A percentile compares a stretch with the other conserved stretches of the same genome.
These are phyloP conservation scores for Hypoxylon rubiginosum DNA, from an alignment of 2,329 filamentous ascomycete genomes.

Conservation along the genomic window DNA sequence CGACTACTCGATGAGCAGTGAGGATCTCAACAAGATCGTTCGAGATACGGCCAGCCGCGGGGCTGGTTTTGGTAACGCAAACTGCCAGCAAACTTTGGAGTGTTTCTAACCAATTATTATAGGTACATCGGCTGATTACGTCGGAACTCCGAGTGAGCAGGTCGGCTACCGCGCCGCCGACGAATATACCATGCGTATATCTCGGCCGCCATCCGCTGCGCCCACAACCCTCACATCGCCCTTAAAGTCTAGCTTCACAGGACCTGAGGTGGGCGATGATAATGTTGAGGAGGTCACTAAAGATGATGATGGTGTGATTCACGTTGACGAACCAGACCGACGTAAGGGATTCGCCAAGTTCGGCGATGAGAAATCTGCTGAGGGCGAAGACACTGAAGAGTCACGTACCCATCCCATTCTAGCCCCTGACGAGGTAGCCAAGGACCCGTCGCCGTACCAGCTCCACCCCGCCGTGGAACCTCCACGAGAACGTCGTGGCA, in stretches of 20 bases:
- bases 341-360: constrained; percentile 61
- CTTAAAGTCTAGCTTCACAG: constrained; percentile 45
- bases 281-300: constrained; percentile 53
- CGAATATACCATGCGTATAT: constrained; percentile 82
- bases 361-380: constrained; percentile 61
- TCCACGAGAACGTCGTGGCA: constrained; percentile 72
- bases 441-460: constrained; percentile 76
- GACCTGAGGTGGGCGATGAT: constrained; percentile 42
- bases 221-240: constrained; percentile 54
- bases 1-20: constrained; percentile 89
- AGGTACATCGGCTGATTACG: constrained; percentile 74
- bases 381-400: constrained; percentile 68
- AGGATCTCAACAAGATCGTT: constrained; percentile 91
- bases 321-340: constrained; percentile 77
- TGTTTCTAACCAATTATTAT: constrained; percentile 51
- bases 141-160: constrained; percentile 88
- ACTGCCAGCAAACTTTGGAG: constrained; percentile 48
- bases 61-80: constrained; percentile 63
- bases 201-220: constrained; percentile 63
- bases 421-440: constrained; percentile 87
- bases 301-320: constrained; percentile 75
- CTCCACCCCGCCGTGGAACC: constrained; percentile 88
- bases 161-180: constrained; percentile 90
- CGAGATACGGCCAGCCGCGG: constrained; percentile 74
- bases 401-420: constrained; percentile 84